Evolutionary conservation across 805 yeast genomes (phyloP), one percentile per base, ranked within the genome.

Genomic region (Zygosaccharomyces siamensis): DNA sequence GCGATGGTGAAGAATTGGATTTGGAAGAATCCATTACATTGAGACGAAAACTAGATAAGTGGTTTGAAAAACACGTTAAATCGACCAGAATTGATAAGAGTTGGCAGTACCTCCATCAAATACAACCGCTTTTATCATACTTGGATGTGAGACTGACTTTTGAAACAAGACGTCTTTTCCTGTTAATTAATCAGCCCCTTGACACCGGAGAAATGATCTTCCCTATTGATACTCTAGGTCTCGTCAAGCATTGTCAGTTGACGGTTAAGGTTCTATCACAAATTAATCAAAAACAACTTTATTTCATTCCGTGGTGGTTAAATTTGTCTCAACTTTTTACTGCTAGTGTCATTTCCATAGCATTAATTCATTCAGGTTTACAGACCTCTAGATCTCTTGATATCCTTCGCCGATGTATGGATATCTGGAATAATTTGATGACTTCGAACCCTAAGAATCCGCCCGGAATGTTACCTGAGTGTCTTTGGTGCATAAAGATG

Each of bases 401-500:
- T 3, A 48, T 52, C 14, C 52, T 66, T 11, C 27, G 46, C 11
- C 37, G 48, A 16, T 46, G 61, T 8, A 57, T 63, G 48, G 23
- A 41, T 7, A 46, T 62, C 1, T 58, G 69, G 54, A 47, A 48
- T 37, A 10, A 50, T 61, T 14, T 68, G 55, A 50, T 65, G 61
- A 28, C 46, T 16, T 39, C 56, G 56, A 74, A 23, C 59, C 72
- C 64, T 10, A 51, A 43, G 23, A 57, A 60, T 30, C 71, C 72
- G 49, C 66, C 55, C 6, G 57, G 57, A 14, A 81, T 81, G 86
- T 77, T 75, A 10, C 70, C 72, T 39, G 86, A 81, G 59, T 78
- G 83, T 56, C 56, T 78, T n/a, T 81, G 86, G 86, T 80, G 77
- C 1, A 56, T 81, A 37, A 79, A 78, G 52, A 76, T 75, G 70